These are phyloP conservation scores for Ogataea trehalophila DNA, from an alignment of 805 yeast species.

Conservation along the genomic window DNA sequence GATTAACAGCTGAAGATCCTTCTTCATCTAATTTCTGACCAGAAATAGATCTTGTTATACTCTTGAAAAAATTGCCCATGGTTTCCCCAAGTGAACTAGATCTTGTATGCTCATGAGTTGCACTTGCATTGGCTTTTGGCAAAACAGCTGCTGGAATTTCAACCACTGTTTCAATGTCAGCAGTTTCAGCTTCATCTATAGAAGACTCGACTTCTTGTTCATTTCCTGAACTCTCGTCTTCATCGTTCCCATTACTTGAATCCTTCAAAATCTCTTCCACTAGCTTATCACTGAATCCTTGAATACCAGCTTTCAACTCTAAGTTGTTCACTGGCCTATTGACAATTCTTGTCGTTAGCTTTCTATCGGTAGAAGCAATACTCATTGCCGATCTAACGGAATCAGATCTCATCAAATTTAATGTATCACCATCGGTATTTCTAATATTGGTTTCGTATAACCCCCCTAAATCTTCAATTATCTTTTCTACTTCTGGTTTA, in stretches of 20 bases:
- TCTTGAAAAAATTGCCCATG: conserved; percentile 17
- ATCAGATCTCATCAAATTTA: conserved; percentile 27
- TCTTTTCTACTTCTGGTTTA: conserved; percentile 21
- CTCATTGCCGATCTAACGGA: conserved; percentile 27
- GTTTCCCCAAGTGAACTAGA: conserved; percentile 16
- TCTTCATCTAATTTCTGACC: conserved; percentile 3
- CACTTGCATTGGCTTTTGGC: neutral
- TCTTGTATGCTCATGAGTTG: conserved; percentile 2
- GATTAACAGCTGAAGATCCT: neutral
- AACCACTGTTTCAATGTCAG: neutral
- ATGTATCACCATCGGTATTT: conserved; percentile 22
- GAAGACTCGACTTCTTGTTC: too few relatives aligned
- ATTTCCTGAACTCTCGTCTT: too few relatives aligned
- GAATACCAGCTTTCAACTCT: conserved; percentile 18
- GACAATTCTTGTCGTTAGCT: conserved; percentile 19
- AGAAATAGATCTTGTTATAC: conserved; percentile 13
- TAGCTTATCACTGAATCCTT: conserved; percentile 19
- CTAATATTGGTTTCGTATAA: conserved; percentile 31
- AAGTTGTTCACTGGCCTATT: conserved; percentile 13
- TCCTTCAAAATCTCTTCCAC: conserved; percentile 7
- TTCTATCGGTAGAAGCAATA: conserved; percentile 24
- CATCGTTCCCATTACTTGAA: neutral
- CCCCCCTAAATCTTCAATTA: conserved; percentile 27
- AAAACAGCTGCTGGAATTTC: neutral
- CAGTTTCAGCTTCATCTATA: neutral